Percentiles rank a stretch among this genome's conserved stretches.
Evolutionary conservation across 768 basidiomycete genomes (phyloP).

Genomic region (Amanita inopinata): DNA sequence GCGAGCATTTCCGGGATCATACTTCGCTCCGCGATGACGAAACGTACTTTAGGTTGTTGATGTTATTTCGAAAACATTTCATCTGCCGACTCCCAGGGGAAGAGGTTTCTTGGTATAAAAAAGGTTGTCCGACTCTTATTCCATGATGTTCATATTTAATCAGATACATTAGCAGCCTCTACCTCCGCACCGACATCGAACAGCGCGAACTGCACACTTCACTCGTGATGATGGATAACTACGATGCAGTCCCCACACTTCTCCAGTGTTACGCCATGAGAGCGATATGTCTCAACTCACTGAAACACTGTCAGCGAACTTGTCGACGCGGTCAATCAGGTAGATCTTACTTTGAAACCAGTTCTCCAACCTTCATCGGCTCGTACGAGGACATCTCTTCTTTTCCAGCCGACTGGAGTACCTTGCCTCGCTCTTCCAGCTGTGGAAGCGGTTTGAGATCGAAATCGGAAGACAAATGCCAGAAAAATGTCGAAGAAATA

Average conservation of each 20-base stretch:
- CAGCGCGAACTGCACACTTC: too few relatives aligned
- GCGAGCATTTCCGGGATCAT: constrained; percentile 12
- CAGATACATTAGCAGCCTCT: background rate
- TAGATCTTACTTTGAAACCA: constrained; percentile 64
- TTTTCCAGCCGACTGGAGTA: constrained; percentile 31
- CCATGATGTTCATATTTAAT: too few relatives aligned
- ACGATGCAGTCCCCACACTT: background rate
- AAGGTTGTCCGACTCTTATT: too few relatives aligned
- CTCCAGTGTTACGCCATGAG: constrained; percentile 48
- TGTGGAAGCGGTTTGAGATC: constrained; percentile 58
- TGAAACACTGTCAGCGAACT: constrained; percentile 19
- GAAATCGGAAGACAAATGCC: constrained; percentile 83
- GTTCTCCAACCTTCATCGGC: constrained; percentile 81
- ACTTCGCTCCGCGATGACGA: background rate
- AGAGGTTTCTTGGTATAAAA: too few relatives aligned
- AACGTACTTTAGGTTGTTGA: constrained; percentile 5
- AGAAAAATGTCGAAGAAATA: constrained; percentile 97
- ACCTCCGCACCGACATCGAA: constrained; percentile 1
- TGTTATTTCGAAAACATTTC: constrained; percentile 8
- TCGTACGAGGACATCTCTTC: constrained; percentile 41
- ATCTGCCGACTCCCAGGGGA: constrained; percentile 5
- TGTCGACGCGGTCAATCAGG: background rate
- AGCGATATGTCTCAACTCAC: constrained; percentile 75
- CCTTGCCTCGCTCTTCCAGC: constrained; percentile 38
- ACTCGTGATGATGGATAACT: too few relatives aligned